A percentile compares a stretch with the other conserved stretches of the same genome.
Conservation (phyloP, 306 rosid genomes). For the Lithocarpus polystachyus region DNA sequence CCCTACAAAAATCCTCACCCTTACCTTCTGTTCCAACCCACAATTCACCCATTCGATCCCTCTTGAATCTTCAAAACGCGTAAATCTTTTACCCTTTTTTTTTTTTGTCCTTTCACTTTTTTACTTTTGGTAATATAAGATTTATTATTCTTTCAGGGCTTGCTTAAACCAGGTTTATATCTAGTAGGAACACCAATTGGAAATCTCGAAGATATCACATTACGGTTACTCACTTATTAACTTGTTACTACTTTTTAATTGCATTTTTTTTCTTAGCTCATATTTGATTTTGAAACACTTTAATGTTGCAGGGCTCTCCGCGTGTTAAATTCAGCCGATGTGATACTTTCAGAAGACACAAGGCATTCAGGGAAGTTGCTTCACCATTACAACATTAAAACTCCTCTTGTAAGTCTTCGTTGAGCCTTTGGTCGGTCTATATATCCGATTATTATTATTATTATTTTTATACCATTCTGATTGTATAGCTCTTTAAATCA, state of each 20-base stretch:
- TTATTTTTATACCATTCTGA: conserved; percentile 25
- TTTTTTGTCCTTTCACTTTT: neutral
- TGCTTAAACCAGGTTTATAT: conserved; percentile 74
- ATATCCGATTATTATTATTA: neutral
- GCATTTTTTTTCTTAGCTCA: no score
- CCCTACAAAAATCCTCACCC: conserved; percentile 1
- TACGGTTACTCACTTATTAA: conserved; percentile 44
- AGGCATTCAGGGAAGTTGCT: conserved; percentile 92
- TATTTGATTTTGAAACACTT: neutral
- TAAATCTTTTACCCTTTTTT: conserved; percentile 8
- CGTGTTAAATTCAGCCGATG: conserved; percentile 66
- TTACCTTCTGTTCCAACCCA: conserved; percentile 30
- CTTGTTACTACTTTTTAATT: no score
- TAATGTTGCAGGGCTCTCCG: conserved; percentile 67
- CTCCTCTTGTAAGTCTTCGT: conserved; percentile 66
- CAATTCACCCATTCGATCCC: conserved; percentile 26
- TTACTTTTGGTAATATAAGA: neutral
- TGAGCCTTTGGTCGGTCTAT: neutral
- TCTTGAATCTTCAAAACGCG: conserved; percentile 46
- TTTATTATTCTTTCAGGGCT: conserved; percentile 29
- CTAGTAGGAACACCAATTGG: conserved; percentile 92
- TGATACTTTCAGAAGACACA: conserved; percentile 88
- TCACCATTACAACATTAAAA: conserved; percentile 71
- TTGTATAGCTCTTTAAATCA: conserved; percentile 39
- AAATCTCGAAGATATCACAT: conserved; percentile 72